phyloP scores from a whole-genome alignment of 257 asterid genomes.

The Linderniella brevidens region DNA sequence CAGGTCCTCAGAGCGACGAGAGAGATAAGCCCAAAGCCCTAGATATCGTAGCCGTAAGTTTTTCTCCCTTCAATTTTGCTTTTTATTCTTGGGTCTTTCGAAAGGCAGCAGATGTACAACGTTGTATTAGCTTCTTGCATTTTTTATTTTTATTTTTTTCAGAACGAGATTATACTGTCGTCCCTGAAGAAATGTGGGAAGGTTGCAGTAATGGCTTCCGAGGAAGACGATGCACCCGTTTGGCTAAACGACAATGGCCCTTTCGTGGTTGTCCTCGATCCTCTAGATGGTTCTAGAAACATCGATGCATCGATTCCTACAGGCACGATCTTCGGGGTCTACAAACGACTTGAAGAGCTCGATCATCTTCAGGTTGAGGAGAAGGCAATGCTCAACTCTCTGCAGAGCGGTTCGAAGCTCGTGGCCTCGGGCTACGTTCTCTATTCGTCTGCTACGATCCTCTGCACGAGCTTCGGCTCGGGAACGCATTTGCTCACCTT shows the following conservation, averaged over 20 bases:
- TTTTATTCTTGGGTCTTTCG: not conserved
- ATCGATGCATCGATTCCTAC: slow-evolving; percentile 97
- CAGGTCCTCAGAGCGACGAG: slow-evolving; percentile 20
- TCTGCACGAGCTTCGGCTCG: slow-evolving; percentile 64
- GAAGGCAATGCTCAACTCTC: slow-evolving; percentile 64
- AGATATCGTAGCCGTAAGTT: slow-evolving; percentile 60
- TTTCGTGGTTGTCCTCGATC: slow-evolving; percentile 75
- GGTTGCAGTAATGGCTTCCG: slow-evolving; percentile 94
- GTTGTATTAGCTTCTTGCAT: not conserved
- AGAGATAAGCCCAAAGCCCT: slow-evolving; percentile 96
- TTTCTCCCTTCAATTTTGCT: not conserved
- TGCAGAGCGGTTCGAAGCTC: slow-evolving; percentile 72
- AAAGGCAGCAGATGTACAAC: not conserved
- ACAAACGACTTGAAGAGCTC: slow-evolving; percentile 49
- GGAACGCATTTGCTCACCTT: slow-evolving; percentile 80
- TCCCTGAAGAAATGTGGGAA: slow-evolving; percentile 66
- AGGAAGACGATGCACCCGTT: slow-evolving; percentile 82
- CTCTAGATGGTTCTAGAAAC: slow-evolving; percentile 83
- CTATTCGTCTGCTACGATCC: slow-evolving; percentile 83
- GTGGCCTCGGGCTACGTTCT: slow-evolving; percentile 80
- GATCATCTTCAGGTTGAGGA: slow-evolving; percentile 68
- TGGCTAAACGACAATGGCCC: slow-evolving; percentile 82
- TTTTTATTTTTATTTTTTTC: too few relatives aligned
- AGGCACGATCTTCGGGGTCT: slow-evolving; percentile 83
- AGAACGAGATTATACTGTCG: slow-evolving; percentile 75